These are phyloP conservation scores for Coniophora puteana DNA, from an alignment of 1,284 basidiomycete genomes.

Conservation along the genomic window DNA sequence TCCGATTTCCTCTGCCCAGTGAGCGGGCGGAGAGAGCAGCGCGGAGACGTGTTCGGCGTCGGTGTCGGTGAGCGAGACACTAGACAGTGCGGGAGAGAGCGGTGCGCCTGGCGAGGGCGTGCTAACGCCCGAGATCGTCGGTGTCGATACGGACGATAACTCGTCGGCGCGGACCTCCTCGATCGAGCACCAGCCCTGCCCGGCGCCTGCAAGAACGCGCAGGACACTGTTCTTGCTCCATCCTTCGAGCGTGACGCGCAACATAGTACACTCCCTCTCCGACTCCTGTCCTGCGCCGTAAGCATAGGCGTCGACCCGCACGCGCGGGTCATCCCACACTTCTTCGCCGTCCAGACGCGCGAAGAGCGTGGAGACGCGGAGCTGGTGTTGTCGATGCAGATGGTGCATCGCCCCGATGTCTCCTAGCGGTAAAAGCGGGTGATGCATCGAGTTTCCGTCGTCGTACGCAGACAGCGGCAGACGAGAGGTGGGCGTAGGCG, in stretches of 20 bases:
- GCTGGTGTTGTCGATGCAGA: constrained; percentile 49
- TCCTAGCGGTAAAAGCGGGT: constrained; percentile 53
- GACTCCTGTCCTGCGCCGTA: constrained; percentile 32
- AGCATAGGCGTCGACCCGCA: constrained; percentile 53
- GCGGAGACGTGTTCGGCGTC: constrained; percentile 9
- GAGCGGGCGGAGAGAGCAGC: constrained; percentile 3
- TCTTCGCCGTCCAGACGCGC: constrained; percentile 57
- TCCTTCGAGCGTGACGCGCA: constrained; percentile 65
- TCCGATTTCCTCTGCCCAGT: not conserved
- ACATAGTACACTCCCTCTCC: constrained; percentile 47
- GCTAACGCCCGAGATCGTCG: not conserved
- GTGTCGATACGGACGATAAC: constrained; percentile 3
- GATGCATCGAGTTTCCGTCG: constrained; percentile 14
- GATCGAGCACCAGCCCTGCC: constrained; percentile 67
- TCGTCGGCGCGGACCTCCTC: constrained; percentile 42
- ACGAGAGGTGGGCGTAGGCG: constrained; percentile 61
- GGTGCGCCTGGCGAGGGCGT: not conserved
- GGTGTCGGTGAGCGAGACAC: constrained; percentile 7
- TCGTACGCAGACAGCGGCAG: constrained; percentile 47
- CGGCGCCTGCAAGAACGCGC: constrained; percentile 61
- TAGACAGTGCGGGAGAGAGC: not conserved
- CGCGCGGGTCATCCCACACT: constrained; percentile 59
- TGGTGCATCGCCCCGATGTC: constrained; percentile 48
- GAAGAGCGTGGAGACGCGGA: constrained; percentile 67
- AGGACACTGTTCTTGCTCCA: constrained; percentile 64